Evolutionary conservation across 2,329 filamentous ascomycete genomes (phyloP), one percentile per base, ranked within the genome.

Genomic region (Penicillium sclerotiorum): DNA sequence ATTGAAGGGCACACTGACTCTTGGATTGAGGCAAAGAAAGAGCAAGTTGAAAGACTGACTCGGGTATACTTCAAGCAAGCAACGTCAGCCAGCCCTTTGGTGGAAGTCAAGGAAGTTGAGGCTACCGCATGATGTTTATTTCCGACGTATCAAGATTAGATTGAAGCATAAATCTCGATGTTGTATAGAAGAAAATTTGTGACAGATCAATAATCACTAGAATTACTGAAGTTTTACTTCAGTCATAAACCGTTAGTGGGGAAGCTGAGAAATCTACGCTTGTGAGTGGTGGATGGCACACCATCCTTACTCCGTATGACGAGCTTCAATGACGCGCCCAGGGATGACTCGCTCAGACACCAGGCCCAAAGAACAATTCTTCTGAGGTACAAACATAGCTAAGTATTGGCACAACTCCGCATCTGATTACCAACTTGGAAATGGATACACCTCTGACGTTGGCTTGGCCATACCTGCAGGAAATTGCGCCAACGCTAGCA

Each of bases 1-100:
- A 49, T 71, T 21, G 60, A 65, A 39, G 69, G 67, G 1, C 66
- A 72, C 40, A 68, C 67, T 9, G 28, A 49, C 13, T 53, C 52
- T 12, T 72, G 69, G 69, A 42, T 59, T 8, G 45, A 57, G 17
- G 65, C 60, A 3, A 70, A 61, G 38, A 58, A 58, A 15, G 53
- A 38, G 12, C 61, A 68, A 30, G 30, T 44, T 1, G 62, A 67
- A 39, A 52, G 54, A 22, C 36, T 68, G 11, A 40, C 13, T n/a
- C 15, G n/a, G n/a, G n/a, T n/a, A n/a, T n/a, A n/a, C n/a, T n/a
- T n/a, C n/a, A n/a, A n/a, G n/a, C n/a, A n/a, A n/a, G n/a, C n/a
- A n/a, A n/a, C n/a, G n/a, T n/a, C n/a, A n/a, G n/a, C n/a, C n/a
- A n/a, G n/a, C n/a, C n/a, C n/a, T n/a, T n/a, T n/a, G n/a, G n/a